phyloP scores from a whole-genome alignment of 441 rosid genomes.

The Adansonia rubrostipa region DNA sequence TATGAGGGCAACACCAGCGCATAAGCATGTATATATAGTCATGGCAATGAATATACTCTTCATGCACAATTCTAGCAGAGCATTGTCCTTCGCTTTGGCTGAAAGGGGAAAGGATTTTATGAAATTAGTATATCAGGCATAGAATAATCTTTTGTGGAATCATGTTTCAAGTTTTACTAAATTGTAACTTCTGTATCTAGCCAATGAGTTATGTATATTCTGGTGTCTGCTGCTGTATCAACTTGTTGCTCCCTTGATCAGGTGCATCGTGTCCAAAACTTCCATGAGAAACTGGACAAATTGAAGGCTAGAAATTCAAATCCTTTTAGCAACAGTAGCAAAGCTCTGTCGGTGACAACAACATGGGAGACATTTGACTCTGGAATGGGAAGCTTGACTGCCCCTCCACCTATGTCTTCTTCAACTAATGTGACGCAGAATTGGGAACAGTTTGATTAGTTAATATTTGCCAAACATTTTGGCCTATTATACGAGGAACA shows the following conservation, averaged over 20 bases:
- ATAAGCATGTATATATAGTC: neutral
- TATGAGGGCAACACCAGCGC: neutral
- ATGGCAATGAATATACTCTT: neutral
- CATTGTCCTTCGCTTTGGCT: neutral
- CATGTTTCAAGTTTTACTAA: slow-evolving; percentile 4
- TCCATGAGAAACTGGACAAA: slow-evolving; percentile 71
- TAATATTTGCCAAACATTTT: slow-evolving; percentile 14
- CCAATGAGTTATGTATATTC: neutral
- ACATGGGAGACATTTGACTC: slow-evolving; percentile 76
- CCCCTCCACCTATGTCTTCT: slow-evolving; percentile 57
- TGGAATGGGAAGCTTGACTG: slow-evolving; percentile 67
- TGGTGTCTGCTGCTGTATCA: slow-evolving; percentile 11
- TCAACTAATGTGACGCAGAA: slow-evolving; percentile 58
- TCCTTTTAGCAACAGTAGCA: slow-evolving; percentile 51
- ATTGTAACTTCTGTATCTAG: slow-evolving; percentile 1
- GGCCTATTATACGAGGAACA: neutral
- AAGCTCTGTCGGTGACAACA: slow-evolving; percentile 59
- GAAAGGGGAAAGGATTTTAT: neutral
- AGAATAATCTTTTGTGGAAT: neutral
- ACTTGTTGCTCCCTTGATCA: slow-evolving; percentile 40
- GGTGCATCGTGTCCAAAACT: slow-evolving; percentile 78
- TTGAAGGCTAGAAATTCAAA: slow-evolving; percentile 67
- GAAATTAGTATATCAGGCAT: neutral
- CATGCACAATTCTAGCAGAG: neutral
- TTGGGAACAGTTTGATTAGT: slow-evolving; percentile 76